Percentiles rank a stretch among this genome's conserved stretches.
Evolutionary conservation across 345 rosid species (phyloP).

Genomic region (Sapria himalayana): DNA sequence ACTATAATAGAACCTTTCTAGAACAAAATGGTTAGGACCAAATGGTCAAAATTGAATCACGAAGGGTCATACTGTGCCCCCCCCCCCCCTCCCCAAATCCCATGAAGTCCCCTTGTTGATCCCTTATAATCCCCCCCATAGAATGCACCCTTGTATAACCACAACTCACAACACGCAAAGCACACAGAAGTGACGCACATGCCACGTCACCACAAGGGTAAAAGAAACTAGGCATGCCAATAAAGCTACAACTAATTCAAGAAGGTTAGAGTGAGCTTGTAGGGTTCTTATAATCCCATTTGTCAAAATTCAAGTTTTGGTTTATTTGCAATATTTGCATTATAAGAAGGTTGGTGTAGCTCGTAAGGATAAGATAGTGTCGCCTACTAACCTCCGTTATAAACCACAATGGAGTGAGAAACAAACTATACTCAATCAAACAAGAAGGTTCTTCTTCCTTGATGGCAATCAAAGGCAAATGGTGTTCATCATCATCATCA

Average conservation of each 20-base stretch:
- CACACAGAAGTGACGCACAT: too few relatives aligned
- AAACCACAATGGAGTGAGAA: slow-evolving; percentile 54
- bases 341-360: neutral
- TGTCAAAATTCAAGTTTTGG: neutral
- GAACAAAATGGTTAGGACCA: too few relatives aligned
- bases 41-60: too few relatives aligned
- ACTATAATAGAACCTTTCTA: too few relatives aligned
- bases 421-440: slow-evolving; percentile 19
- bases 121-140: too few relatives aligned
- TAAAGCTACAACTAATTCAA: too few relatives aligned
- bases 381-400: slow-evolving; percentile 23
- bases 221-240: neutral
- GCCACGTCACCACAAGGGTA: too few relatives aligned
- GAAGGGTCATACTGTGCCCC: too few relatives aligned
- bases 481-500: slow-evolving; percentile 29
- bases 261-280: neutral
- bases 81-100: too few relatives aligned
- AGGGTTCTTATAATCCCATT: neutral
- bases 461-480: slow-evolving; percentile 15
- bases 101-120: too few relatives aligned
- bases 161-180: too few relatives aligned
- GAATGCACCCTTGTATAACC: too few relatives aligned
- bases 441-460: slow-evolving; percentile 13
- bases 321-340: neutral
- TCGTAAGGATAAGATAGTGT: neutral